Percentiles rank a stretch among this genome's conserved stretches.
Evolutionary conservation across 2,329 filamentous ascomycete genomes (phyloP).

Genomic region (Alternaria sp.): DNA sequence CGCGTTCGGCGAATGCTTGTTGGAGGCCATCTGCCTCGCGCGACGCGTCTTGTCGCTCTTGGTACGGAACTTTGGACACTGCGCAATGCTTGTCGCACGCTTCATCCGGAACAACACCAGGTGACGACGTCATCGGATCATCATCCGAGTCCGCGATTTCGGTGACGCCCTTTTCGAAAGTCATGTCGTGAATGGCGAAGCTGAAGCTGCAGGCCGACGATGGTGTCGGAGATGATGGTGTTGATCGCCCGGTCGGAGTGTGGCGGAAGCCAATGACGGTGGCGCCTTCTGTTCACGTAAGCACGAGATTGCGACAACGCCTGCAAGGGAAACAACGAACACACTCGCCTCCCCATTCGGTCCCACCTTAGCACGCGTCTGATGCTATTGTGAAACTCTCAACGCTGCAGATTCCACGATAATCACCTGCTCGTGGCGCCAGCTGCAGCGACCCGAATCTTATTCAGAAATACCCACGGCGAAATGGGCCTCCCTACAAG

Average conservation of each 20-base stretch:
- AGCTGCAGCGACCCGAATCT: neutral
- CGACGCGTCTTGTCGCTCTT: slow-evolving; percentile 29
- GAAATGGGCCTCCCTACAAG: slow-evolving; percentile 16
- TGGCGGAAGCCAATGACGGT: slow-evolving; percentile 27
- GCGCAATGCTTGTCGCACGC: slow-evolving; percentile 30
- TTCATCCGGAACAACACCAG: slow-evolving; percentile 17
- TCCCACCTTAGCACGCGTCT: slow-evolving; percentile 4
- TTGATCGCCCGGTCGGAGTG: slow-evolving; percentile 9
- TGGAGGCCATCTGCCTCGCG: slow-evolving; percentile 19
- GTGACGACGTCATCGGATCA: slow-evolving; percentile 41
- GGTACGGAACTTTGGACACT: slow-evolving; percentile 13
- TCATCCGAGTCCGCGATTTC: slow-evolving; percentile 46
- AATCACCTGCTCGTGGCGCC: slow-evolving; percentile 7
- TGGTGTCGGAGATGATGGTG: slow-evolving; percentile 10
- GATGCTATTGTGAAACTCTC: slow-evolving; percentile 21
- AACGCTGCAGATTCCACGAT: slow-evolving; percentile 22
- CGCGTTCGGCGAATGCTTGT: slow-evolving; percentile 18
- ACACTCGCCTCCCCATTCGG: neutral
- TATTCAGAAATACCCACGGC: slow-evolving; percentile 7
- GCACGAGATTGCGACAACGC: slow-evolving; percentile 23
- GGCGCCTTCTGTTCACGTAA: slow-evolving; percentile 32
- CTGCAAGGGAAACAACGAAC: slow-evolving; percentile 22
- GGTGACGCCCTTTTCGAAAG: slow-evolving; percentile 19
- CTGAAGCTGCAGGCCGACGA: neutral
- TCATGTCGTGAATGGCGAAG: slow-evolving; percentile 29